Base-by-base conservation (phyloP, 768 basidiomycete genomes). In the Dentipellis sp. region DNA sequence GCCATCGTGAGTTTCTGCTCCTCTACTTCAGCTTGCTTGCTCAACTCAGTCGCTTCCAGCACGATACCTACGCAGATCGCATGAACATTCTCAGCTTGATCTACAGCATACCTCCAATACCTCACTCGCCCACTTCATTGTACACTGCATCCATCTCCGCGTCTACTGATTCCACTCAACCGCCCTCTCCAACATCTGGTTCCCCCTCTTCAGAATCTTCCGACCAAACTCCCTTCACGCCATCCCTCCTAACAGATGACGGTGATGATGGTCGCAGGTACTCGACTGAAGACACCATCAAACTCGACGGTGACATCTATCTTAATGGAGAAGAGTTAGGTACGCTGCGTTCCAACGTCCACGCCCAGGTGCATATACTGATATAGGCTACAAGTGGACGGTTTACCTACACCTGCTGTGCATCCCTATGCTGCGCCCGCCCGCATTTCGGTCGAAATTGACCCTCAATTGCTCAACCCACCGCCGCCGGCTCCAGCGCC, bases 31-130 rank as follows among this genome's bases (percentile, higher is more conserved):
- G 19, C 35, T 2, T 14, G 22, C 12, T 50, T 16, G 50, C 37
- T 48, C 54, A 17, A 53, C 36, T 22, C 9, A 40, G 38, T 47
- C 34, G 63, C 58, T 51, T 39, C 17, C 48, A 94, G 92, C 93
- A 94, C 67, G 93, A 95, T 69, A 94, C 93, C 9, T 95, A 95
- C 69, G 91, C 89, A 57, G 91, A 95, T 69, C 82, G 93, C 52
- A 92, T 95, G 87, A 88, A 89, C 65, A 93, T 94, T 65, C 79
- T 95, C 55, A 89, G 88, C 63, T 78, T 90, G 61, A 91, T 92
- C 59, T 93, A 93, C 74, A 86, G 83, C 68, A 91, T 93, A 68
- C 88, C 88, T 22, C 78, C 86, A 46, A 78, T 82, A 46, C 85
- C 86, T 19, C 81, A 87, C 65, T 77, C 86, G 10, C 78, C 81